These are phyloP conservation scores for Lactuca saligna DNA, from an alignment of 129 eudicot genomes.

Conservation along the genomic window DNA sequence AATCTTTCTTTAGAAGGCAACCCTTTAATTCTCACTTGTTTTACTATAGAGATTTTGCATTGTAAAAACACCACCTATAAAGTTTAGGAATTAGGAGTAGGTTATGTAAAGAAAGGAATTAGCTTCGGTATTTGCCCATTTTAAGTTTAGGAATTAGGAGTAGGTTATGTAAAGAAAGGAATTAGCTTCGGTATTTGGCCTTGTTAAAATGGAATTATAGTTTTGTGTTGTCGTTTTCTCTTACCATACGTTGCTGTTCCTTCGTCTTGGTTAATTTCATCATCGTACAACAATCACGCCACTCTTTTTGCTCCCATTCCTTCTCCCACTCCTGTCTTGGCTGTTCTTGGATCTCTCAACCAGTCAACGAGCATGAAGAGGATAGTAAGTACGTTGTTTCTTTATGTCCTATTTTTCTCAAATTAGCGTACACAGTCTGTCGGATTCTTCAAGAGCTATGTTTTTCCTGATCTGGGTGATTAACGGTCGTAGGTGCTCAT, in stretches of 20 bases:
- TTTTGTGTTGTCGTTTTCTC: constrained; percentile 68
- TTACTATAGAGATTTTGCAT: too few species aligned
- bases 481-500: too few species aligned
- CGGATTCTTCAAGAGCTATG: neutral
- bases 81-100: too few species aligned
- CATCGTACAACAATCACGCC: constrained; percentile 36
- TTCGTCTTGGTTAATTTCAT: constrained; percentile 21
- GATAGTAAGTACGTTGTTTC: constrained; percentile 92
- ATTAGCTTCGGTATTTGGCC: too few species aligned
- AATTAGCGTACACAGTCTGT: neutral
- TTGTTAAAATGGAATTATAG: too few species aligned
- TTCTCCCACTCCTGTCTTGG: neutral
- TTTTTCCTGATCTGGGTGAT: constrained; percentile 24
- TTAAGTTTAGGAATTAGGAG: too few species aligned
- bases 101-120: too few species aligned
- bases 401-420: constrained; percentile 9
- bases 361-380: constrained; percentile 54
- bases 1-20: too few species aligned
- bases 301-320: constrained; percentile 20
- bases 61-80: too few species aligned
- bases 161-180: too few species aligned
- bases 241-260: constrained; percentile 55
- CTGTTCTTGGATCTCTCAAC: neutral
- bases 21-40: too few species aligned
- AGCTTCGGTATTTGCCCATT: too few species aligned